Conservation (phyloP, 257 asterid genomes). For the Sherardia arvensis region DNA sequence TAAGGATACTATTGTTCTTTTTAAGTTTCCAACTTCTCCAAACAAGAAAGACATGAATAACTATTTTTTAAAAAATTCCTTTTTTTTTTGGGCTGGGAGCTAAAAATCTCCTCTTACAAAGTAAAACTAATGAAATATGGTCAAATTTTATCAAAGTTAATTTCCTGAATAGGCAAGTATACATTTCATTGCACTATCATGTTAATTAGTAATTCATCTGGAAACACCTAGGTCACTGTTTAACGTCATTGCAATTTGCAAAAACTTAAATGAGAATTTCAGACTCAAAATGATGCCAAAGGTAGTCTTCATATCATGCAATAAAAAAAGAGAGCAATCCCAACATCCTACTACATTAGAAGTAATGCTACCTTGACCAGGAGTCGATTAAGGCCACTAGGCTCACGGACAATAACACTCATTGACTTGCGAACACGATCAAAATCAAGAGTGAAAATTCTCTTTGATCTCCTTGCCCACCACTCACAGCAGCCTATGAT, state of each 20-base stretch:
- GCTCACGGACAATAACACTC: slow-evolving; percentile 67
- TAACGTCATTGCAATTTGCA: too few relatives aligned
- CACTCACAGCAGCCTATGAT: slow-evolving; percentile 60
- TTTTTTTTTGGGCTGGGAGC: too few relatives aligned
- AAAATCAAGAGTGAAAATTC: slow-evolving; percentile 74
- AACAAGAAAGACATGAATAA: not conserved
- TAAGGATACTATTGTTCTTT: not conserved
- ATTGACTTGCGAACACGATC: slow-evolving; percentile 85
- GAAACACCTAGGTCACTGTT: not conserved
- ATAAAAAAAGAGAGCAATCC: not conserved
- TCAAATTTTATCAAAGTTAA: not conserved
- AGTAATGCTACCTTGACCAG: slow-evolving; percentile 65
- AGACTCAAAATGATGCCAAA: not conserved
- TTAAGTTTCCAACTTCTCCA: not conserved
- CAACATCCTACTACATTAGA: not conserved
- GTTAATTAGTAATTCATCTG: not conserved
- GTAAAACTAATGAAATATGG: not conserved
- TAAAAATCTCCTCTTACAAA: not conserved
- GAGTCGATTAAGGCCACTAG: slow-evolving; percentile 54
- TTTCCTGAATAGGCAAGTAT: not conserved
- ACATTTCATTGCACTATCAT: not conserved
- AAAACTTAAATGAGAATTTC: not conserved
- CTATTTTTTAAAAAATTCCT: too few relatives aligned
- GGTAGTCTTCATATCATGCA: not conserved
- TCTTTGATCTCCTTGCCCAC: slow-evolving; percentile 65